phyloP scores from a whole-genome alignment of 1,284 basidiomycete species.

The Tilletia horrida region DNA sequence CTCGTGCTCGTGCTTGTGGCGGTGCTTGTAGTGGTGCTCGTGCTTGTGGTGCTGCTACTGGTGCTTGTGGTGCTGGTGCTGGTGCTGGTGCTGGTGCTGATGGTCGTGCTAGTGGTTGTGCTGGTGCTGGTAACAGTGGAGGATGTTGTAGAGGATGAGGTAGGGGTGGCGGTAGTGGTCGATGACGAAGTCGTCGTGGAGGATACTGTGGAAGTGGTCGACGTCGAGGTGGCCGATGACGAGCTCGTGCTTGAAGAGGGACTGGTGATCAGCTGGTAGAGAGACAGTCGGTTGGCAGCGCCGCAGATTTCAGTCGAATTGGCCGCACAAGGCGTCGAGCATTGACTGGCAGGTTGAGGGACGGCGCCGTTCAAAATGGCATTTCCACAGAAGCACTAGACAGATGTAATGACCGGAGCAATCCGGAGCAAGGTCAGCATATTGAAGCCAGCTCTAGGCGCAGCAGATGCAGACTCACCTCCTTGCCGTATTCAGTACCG shows the following conservation, averaged over 20 bases:
- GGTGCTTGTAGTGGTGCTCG: no score
- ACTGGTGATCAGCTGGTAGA: slow-evolving; percentile 63
- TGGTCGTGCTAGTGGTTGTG: neutral
- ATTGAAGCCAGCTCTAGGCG: no score
- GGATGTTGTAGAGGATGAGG: neutral
- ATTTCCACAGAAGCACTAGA: slow-evolving; percentile 68
- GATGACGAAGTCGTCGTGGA: slow-evolving; percentile 17
- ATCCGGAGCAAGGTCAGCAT: no score
- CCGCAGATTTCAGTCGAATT: slow-evolving; percentile 66
- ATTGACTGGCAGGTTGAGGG: slow-evolving; percentile 60
- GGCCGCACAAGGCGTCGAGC: slow-evolving; percentile 68
- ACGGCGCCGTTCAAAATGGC: slow-evolving; percentile 59
- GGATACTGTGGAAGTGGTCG: slow-evolving; percentile 5
- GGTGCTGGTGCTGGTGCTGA: neutral
- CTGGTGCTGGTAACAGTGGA: neutral
- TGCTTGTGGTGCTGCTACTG: neutral
- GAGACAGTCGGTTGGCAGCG: slow-evolving; percentile 67
- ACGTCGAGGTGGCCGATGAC: slow-evolving; percentile 1
- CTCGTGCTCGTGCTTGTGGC: no score
- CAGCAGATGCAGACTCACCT: neutral
- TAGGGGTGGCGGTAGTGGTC: neutral
- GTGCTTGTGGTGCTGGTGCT: slow-evolving; percentile 1
- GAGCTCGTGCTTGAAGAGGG: slow-evolving; percentile 50
- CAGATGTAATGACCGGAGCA: no score
- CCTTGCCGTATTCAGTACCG: slow-evolving; percentile 60